phyloP scores from a whole-genome alignment of 1,284 basidiomycete species.

The Ceratobasidium sp. region DNA sequence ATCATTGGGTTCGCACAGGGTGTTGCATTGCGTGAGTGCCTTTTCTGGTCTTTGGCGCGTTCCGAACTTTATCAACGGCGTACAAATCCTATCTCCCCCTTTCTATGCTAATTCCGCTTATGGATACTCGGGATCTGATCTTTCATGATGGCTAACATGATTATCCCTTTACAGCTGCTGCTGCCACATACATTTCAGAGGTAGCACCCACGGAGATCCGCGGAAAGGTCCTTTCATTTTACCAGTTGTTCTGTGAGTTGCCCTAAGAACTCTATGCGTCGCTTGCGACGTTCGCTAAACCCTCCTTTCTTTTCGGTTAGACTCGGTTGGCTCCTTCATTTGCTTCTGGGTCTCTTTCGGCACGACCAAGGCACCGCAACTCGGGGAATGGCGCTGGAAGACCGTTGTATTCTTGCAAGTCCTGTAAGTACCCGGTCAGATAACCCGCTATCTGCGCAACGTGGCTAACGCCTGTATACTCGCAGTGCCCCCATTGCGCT shows the following conservation, averaged over 20 bases:
- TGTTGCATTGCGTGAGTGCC: slow-evolving; percentile 29
- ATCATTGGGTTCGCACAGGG: slow-evolving; percentile 35
- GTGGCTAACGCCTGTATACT: neutral
- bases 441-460: neutral
- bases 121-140: too few relatives aligned
- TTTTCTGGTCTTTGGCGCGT: neutral
- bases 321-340: slow-evolving; percentile 36
- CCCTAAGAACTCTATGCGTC: neutral
- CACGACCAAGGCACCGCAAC: slow-evolving; percentile 37
- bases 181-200: slow-evolving; percentile 35
- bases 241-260: slow-evolving; percentile 34
- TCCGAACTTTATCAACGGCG: slow-evolving; percentile 13
- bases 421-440: slow-evolving; percentile 22
- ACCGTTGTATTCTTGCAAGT: slow-evolving; percentile 38
- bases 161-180: slow-evolving; percentile 10
- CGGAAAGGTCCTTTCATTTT: slow-evolving; percentile 36
- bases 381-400: slow-evolving; percentile 40
- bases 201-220: slow-evolving; percentile 36
- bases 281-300: neutral
- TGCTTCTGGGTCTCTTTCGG: slow-evolving; percentile 38
- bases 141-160: neutral
- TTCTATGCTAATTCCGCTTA: neutral
- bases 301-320: slow-evolving; percentile 1
- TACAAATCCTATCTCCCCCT: neutral
- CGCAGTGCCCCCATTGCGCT: slow-evolving; percentile 28